Percentiles rank a stretch among this genome's conserved stretches.
These are phyloP conservation scores for Mortierella sp. DNA, from an alignment of 371 early-diverging fungal species.

Conservation along the genomic window DNA sequence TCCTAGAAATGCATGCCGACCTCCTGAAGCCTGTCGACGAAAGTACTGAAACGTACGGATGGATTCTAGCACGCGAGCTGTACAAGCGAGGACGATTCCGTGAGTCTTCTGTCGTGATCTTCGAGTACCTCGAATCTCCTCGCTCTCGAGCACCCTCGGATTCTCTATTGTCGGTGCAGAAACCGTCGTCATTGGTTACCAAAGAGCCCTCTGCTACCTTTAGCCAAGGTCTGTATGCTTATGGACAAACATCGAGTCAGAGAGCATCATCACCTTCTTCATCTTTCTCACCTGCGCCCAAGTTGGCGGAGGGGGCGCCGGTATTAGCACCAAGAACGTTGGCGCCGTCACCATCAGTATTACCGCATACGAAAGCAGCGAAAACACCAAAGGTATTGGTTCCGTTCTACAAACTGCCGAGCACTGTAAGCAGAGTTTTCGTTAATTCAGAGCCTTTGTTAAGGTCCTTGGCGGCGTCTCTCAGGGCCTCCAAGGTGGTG, in stretches of 20 bases:
- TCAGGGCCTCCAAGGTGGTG: constrained; percentile 8
- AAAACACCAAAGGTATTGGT: neutral
- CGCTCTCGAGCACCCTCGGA: neutral
- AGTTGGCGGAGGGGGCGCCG: no score
- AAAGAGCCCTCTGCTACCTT: no score
- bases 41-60: constrained; percentile 16
- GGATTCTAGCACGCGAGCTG: constrained; percentile 17
- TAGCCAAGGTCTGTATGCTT: no score
- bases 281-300: no score
- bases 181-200: neutral
- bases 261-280: no score
- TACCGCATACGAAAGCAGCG: neutral
- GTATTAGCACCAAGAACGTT: no score
- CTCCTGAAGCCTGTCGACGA: neutral
- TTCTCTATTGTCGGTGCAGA: neutral
- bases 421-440: neutral
- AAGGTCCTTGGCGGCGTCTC: neutral
- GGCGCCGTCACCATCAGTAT: neutral
- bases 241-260: no score
- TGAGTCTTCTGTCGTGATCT: constrained; percentile 15
- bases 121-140: constrained; percentile 11
- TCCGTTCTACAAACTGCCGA: constrained; percentile 20
- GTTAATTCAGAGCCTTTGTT: constrained; percentile 14
- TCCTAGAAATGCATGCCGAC: constrained; percentile 10
- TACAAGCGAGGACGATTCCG: constrained; percentile 18